phyloP scores from a whole-genome alignment of 371 early-diverging fungal genomes.

The Choanephora cucurbitarum region DNA sequence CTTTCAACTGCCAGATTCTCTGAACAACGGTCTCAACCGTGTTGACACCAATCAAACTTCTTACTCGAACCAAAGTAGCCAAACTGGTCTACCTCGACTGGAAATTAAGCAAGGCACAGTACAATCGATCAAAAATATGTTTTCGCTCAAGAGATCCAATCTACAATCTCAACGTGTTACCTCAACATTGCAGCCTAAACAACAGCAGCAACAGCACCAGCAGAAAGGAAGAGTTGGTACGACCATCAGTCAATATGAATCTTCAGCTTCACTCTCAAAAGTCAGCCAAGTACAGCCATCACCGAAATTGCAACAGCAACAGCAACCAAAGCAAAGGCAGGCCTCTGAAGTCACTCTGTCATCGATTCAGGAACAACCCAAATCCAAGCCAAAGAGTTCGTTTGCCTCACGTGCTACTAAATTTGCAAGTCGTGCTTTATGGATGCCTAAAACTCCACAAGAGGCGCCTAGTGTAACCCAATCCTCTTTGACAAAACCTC shows the following conservation, averaged over 20 bases:
- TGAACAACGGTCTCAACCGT: conserved; percentile 18
- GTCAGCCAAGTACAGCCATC: conserved; percentile 3
- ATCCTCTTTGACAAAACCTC: conserved; percentile 3
- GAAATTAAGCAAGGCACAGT: conserved; percentile 45
- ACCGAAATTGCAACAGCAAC: background rate
- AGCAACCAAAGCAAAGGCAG: conserved; percentile 2
- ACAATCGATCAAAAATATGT: conserved; percentile 37
- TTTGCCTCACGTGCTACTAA: conserved; percentile 19
- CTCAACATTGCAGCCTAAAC: conserved; percentile 2
- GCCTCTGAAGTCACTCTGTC: conserved; percentile 1
- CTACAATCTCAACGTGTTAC: conserved; percentile 7
- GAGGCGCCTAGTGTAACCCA: background rate
- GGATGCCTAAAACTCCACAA: conserved; percentile 13
- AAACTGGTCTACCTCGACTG: conserved; percentile 12
- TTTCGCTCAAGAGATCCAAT: conserved; percentile 19
- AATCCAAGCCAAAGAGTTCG: conserved; percentile 1
- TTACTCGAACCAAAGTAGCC: conserved; percentile 5
- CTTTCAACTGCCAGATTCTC: conserved; percentile 34
- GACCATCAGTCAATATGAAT: conserved; percentile 24
- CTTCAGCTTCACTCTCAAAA: conserved; percentile 10
- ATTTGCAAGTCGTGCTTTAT: conserved; percentile 24
- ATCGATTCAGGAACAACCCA: conserved; percentile 1
- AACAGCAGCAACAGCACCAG: conserved; percentile 13
- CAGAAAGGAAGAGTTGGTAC: conserved; percentile 11
- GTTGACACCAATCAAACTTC: conserved; percentile 9